Evolutionary conservation across 805 yeast genomes (phyloP), one percentile per base, ranked within the genome.

Genomic region (Huiozyma naganishii): DNA sequence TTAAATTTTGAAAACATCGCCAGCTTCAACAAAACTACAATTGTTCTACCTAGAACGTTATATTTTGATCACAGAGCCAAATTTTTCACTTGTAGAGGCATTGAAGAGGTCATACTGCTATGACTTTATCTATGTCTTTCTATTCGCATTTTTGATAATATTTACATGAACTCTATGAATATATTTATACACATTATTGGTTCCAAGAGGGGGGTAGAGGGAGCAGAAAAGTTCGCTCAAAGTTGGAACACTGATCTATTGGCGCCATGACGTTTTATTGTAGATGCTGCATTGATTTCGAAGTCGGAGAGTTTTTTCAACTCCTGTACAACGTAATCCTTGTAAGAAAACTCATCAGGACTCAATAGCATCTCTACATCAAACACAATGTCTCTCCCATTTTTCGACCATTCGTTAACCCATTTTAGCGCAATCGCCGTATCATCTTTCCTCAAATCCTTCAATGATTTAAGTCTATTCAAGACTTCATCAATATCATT

Each of bases 401-500:
- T 77, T 23, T 48, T 44, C 45, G 75, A 69, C 77, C 83, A 80
- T 29, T 70, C 57, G 46, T 76, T 76, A 2, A 80, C 62, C 79
- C 88, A 76, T 49, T 72, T 74, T 3, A 74, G 62, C 0, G 95
- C 87, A 40, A 77, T 71, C 1, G 83, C 83, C 17, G 64, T 58
- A 43, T 79, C 80, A 55, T 79, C 37, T 38, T 42, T 38, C 10
- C 17, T 29, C 8, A 29, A 28, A 3, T 9, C 11, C 12, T 81
- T 78, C 56, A 78, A 80, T 62, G 65, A 30, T 27, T 51, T 57
- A 40, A 80, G 67, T 11, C 70, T 64, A 39, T 58, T 57, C 32
- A 86, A 59, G 17, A 87, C 66, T 45, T 70, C 75, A 44, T 74
- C 70, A 2, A 87, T 68, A 49, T 80, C 74, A 58, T 88, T 88